Evolutionary conservation across 768 basidiomycete species (phyloP).

Genomic region (Strobilomyces echinocephalus): DNA sequence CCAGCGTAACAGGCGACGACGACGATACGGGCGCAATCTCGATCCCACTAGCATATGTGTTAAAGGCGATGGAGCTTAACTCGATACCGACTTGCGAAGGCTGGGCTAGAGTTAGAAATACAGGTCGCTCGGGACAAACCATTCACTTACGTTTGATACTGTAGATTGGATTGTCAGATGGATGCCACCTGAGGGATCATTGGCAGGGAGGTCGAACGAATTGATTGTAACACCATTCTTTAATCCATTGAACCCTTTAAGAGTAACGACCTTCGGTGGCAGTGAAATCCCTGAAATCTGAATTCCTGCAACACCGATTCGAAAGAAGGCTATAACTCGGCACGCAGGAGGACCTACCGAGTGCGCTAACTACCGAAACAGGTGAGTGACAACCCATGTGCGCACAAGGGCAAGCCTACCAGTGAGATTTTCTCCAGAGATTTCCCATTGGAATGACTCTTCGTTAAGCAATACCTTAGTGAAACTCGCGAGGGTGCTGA

Average conservation of each 20-base stretch:
- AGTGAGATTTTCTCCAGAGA: slow-evolving; percentile 58
- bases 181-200: slow-evolving; percentile 71
- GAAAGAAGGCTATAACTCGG: background rate
- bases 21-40: slow-evolving; percentile 59
- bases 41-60: slow-evolving; percentile 47
- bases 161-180: slow-evolving; percentile 60
- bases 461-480: slow-evolving; percentile 61
- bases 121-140: too few relatives aligned
- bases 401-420: slow-evolving; percentile 32
- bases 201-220: slow-evolving; percentile 63
- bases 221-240: slow-evolving; percentile 58
- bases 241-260: slow-evolving; percentile 69
- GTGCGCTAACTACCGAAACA: slow-evolving; percentile 43
- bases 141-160: slow-evolving; percentile 49
- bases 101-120: slow-evolving; percentile 21
- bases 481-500: slow-evolving; percentile 55
- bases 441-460: slow-evolving; percentile 66
- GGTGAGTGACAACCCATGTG: slow-evolving; percentile 3
- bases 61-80: slow-evolving; percentile 57
- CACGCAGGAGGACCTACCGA: slow-evolving; percentile 41
- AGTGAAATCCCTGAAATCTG: slow-evolving; percentile 52
- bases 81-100: slow-evolving; percentile 74
- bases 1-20: slow-evolving; percentile 45
- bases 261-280: slow-evolving; percentile 50
- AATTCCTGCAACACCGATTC: slow-evolving; percentile 40